Percentiles rank a stretch among this genome's conserved stretches.
phyloP scores from a whole-genome alignment of 495 filamentous ascomycete species.

The Corynascus novoguineensis region DNA sequence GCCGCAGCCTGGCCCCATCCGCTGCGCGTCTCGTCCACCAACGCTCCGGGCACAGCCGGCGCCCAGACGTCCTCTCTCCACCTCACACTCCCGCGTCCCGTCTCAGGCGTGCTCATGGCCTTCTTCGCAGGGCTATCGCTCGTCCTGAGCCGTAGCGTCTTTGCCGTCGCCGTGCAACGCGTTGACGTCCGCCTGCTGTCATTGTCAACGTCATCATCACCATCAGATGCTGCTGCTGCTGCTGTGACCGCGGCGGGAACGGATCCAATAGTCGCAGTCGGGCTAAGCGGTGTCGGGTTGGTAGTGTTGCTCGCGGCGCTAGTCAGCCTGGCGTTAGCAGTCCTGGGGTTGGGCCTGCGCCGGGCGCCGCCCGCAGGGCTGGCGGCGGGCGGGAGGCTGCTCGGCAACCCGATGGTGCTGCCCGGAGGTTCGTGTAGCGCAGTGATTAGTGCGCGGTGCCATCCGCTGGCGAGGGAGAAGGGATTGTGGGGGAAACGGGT shows the following conservation, averaged over 20 bases:
- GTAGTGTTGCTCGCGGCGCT: conserved; percentile 27
- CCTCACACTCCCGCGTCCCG: conserved; percentile 38
- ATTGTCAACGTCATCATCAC: background rate
- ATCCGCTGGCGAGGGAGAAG: conserved; percentile 21
- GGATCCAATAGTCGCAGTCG: conserved; percentile 18
- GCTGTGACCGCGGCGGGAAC: background rate
- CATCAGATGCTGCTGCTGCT: background rate
- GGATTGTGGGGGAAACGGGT: conserved; percentile 27
- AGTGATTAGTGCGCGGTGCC: conserved; percentile 40
- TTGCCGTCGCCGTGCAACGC: conserved; percentile 20
- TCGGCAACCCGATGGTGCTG: conserved; percentile 40
- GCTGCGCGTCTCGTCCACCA: conserved; percentile 34
- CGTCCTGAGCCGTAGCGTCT: conserved; percentile 33
- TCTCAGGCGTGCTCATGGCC: conserved; percentile 33
- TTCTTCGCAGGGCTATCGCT: conserved; percentile 37
- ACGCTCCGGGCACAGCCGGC: conserved; percentile 20
- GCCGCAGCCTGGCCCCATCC: conserved; percentile 18
- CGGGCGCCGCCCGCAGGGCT: conserved; percentile 27
- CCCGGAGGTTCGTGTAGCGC: conserved; percentile 37
- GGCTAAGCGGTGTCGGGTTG: conserved; percentile 33
- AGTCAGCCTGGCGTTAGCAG: conserved; percentile 25
- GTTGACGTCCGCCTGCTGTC: background rate
- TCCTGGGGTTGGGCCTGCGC: conserved; percentile 30
- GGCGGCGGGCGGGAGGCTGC: conserved; percentile 24
- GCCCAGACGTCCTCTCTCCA: conserved; percentile 35